Base-by-base conservation (phyloP, 345 rosid genomes). In the Crucihimalaya himalaica region DNA sequence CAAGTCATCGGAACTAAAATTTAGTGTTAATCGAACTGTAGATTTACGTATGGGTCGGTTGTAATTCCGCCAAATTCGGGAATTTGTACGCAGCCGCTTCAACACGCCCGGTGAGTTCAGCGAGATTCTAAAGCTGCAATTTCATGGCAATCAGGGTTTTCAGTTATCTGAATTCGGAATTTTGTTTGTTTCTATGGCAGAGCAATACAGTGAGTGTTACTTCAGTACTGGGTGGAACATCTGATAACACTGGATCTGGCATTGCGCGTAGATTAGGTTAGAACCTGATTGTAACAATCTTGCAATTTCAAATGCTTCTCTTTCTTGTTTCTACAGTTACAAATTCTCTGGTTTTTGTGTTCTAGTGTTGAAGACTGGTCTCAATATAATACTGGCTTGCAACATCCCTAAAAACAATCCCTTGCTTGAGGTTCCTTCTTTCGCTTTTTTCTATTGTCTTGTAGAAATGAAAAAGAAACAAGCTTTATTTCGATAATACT, bases 21-120 rank as follows among this genome's bases (percentile, higher is more conserved):
- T 12, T 14, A 1, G 39, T 6, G 20, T 23, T 50, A 18, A 8
- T 43, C 10, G 0, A 0, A 40, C 13, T 48, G 16, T 25, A 92
- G 97, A 86, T 95, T 46, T 92, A 88, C 54, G 92, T 89, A 8
- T 92, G 98, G 97, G 68, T 92, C 16, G 90, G 96, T 62, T 87
- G 84, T 71, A 90, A 85, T 71, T 89, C 96, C 64, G 57, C 84
- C 8, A 89, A 88, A 62, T 81, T 95, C 16, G 97, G 97, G 25
- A 85, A 70, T 52, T 66, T 88, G 53, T 88, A 88, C 76, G 99
- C 97, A 25, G 97, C 99, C 71, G 96, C 93, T 29, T 57, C 89
- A 52, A 94, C 93, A 1, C 85, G 89, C 29, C 96, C 93, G 16
- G 90, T 90, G 57, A 79, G 85, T 69, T 46, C 8, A 48, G 4